Conservation (phyloP, 1,284 basidiomycete genomes). For the Irpex sp. region DNA sequence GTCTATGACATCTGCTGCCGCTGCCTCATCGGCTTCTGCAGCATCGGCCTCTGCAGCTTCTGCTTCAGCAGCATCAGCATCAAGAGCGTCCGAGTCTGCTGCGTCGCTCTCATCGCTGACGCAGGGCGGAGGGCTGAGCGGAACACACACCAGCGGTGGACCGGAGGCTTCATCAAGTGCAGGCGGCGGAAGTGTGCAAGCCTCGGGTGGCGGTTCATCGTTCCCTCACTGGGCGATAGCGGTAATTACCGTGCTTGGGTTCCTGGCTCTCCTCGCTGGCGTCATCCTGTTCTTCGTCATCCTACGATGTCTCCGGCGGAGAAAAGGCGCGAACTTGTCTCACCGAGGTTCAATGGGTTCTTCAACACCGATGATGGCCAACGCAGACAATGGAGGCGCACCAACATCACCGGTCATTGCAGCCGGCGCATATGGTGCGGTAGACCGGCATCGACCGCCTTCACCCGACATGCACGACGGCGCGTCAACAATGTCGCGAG, state of each 20-base stretch:
- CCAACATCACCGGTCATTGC: conserved; percentile 45
- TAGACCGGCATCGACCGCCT: conserved; percentile 27
- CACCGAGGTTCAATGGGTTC: conserved; percentile 74
- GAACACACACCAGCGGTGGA: conserved; percentile 5
- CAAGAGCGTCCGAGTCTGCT: conserved; percentile 19
- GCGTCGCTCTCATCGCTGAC: conserved; percentile 20
- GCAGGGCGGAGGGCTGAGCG: conserved; percentile 10
- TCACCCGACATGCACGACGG: conserved; percentile 57
- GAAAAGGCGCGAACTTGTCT: conserved; percentile 38
- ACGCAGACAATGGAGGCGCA: conserved; percentile 35
- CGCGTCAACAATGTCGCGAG: conserved; percentile 62
- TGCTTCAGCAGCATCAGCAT: conserved; percentile 24
- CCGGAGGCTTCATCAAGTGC: conserved; percentile 11
- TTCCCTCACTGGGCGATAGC: conserved; percentile 89
- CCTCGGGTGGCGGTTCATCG: conserved; percentile 26
- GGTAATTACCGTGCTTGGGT: conserved; percentile 77
- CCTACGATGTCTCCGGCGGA: conserved; percentile 59
- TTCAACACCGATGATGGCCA: conserved; percentile 76
- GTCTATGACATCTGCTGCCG: conserved; percentile 33
- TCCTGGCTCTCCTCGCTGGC: conserved; percentile 69
- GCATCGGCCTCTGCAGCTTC: conserved; percentile 29
- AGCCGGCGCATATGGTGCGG: conserved; percentile 32
- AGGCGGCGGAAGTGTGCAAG: conserved; percentile 46
- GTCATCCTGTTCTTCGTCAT: conserved; percentile 68
- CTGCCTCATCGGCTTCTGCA: conserved; percentile 24